Conservation (phyloP, 163 green algal genomes). For the Coccomyxa subellipsoidea region DNA sequence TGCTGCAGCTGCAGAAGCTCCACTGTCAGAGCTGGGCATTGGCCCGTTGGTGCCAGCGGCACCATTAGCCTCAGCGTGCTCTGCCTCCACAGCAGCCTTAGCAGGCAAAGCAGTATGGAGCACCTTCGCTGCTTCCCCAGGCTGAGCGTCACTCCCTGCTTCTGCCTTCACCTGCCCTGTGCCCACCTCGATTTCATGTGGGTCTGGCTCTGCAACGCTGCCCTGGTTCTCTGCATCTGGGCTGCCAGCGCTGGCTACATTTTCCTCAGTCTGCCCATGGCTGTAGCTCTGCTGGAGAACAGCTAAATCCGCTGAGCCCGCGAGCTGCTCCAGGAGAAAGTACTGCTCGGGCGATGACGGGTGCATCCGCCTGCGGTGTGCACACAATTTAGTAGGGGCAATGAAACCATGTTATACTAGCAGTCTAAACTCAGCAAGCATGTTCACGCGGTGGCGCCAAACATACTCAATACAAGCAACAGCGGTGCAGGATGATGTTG, state of each 20-base stretch:
- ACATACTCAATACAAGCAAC: too few species aligned
- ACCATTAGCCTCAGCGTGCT: not conserved
- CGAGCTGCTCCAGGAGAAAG: not conserved
- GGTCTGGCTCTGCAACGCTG: not conserved
- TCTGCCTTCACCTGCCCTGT: not conserved
- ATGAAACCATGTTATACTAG: too few species aligned
- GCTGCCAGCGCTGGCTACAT: too few species aligned
- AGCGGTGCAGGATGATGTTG: too few species aligned
- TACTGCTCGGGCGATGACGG: not conserved
- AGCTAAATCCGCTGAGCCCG: not conserved
- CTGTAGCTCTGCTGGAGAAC: not conserved
- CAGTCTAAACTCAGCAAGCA: not conserved
- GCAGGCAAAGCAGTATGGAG: not conserved
- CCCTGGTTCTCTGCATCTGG: not conserved
- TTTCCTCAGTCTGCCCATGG: too few species aligned
- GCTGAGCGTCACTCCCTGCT: not conserved
- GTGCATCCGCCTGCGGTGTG: not conserved
- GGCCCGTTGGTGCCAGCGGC: too few species aligned
- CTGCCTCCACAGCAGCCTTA: not conserved
- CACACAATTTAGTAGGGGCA: too few species aligned
- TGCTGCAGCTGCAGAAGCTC: not conserved
- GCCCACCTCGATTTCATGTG: not conserved
- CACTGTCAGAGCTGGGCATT: not conserved
- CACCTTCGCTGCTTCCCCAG: not conserved
- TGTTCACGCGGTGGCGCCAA: too few species aligned